Evolutionary conservation across 345 rosid genomes (phyloP).

Genomic region (Gossypioides kirkii): DNA sequence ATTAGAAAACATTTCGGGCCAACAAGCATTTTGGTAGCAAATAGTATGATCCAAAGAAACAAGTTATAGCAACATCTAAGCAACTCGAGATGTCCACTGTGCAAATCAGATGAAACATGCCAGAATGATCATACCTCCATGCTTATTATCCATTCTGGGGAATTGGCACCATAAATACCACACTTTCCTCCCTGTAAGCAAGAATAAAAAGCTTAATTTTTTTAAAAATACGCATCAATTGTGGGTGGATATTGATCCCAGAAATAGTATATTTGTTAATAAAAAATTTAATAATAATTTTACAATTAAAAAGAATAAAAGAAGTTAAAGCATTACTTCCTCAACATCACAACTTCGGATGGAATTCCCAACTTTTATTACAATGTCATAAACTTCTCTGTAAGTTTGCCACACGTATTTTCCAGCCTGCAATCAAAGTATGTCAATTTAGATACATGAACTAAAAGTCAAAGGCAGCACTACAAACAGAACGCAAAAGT

Average conservation of each 20-base stretch:
- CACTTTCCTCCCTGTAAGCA: conserved; percentile 64
- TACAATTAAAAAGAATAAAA: not conserved
- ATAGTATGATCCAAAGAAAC: not conserved
- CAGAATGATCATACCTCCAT: conserved; percentile 68
- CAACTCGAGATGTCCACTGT: not conserved
- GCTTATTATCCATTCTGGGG: conserved; percentile 89
- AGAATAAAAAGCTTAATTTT: not conserved
- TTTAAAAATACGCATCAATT: not conserved
- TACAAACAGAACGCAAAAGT: conserved; percentile 6
- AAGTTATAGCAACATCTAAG: not conserved
- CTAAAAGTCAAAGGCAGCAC: not conserved
- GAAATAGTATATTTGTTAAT: not conserved
- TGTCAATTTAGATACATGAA: not conserved
- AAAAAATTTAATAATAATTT: not conserved
- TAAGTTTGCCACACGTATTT: conserved; percentile 85
- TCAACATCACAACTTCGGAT: conserved; percentile 75
- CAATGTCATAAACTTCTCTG: conserved; percentile 69
- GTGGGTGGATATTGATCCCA: not conserved
- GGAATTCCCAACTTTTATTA: conserved; percentile 76
- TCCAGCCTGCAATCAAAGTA: conserved; percentile 54
- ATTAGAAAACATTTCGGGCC: conserved; percentile 28
- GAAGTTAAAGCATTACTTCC: conserved; percentile 39
- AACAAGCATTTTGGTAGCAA: not conserved
- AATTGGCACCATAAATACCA: conserved; percentile 91
- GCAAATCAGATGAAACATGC: not conserved